A percentile compares a stretch with the other conserved stretches of the same genome.
These are phyloP conservation scores for Entomophthora muscae DNA, from an alignment of 371 early-diverging fungal genomes.

Conservation along the genomic window DNA sequence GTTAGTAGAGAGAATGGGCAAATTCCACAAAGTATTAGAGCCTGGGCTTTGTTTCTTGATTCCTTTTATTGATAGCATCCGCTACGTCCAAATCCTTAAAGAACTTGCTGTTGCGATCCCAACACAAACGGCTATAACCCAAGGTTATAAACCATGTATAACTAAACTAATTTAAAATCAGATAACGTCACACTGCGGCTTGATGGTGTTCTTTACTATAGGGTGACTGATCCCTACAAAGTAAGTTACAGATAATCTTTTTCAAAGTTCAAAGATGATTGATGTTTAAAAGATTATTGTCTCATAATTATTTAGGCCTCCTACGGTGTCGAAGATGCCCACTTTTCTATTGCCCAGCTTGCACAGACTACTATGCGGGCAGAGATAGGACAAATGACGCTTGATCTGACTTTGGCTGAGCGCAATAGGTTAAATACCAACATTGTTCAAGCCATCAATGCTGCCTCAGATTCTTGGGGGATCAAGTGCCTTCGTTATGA, in stretches of 20 bases:
- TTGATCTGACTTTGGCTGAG: constrained; percentile 90
- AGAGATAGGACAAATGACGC: constrained; percentile 93
- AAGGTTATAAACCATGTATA: constrained; percentile 24
- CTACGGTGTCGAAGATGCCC: constrained; percentile 90
- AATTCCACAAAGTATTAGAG: constrained; percentile 68
- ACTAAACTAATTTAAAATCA: constrained; percentile 8
- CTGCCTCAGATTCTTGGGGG: constrained; percentile 90
- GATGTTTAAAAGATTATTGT: background rate
- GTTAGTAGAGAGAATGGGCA: constrained; percentile 78
- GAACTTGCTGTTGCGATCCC: constrained; percentile 90
- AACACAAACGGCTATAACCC: constrained; percentile 83
- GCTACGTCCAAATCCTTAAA: constrained; percentile 87
- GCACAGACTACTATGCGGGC: constrained; percentile 98
- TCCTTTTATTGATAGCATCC: constrained; percentile 75
- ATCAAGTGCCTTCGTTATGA: constrained; percentile 87
- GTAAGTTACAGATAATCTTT: constrained; percentile 14
- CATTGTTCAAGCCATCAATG: constrained; percentile 89
- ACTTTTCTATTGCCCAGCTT: constrained; percentile 86
- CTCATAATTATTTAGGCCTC: constrained; percentile 41
- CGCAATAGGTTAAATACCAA: constrained; percentile 78
- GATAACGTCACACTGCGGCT: constrained; percentile 92
- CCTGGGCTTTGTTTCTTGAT: constrained; percentile 80
- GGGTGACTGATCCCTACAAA: constrained; percentile 86
- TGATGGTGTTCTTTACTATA: constrained; percentile 92
- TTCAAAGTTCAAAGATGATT: background rate